These are phyloP conservation scores for Fusarium brevicatenulatum DNA, from an alignment of 2,329 filamentous ascomycete species.

Conservation along the genomic window DNA sequence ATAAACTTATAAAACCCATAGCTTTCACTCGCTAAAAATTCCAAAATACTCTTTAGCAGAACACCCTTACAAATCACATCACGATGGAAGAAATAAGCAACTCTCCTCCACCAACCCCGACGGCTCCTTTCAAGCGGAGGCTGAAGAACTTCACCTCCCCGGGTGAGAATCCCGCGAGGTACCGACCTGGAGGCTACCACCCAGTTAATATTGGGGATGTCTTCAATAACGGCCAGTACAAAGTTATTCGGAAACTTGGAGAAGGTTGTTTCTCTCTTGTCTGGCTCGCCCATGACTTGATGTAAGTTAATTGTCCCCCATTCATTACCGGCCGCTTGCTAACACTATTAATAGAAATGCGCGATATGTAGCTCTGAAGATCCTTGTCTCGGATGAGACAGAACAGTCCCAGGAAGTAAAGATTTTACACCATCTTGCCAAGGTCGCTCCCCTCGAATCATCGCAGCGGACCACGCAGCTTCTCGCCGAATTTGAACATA, in stretches of 20 bases:
- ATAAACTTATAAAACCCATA: no score
- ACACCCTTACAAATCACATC: no score
- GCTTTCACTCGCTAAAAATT: no score
- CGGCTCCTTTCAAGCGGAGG: no score
- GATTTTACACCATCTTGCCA: conserved; percentile 1
- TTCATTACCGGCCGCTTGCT: no score
- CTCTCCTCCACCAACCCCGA: no score
- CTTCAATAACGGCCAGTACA: conserved; percentile 54
- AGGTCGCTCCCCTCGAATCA: fast-evolving
- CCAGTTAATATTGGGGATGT: conserved; percentile 54
- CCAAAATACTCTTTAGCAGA: no score
- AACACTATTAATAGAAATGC: neutral
- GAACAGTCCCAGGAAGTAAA: conserved; percentile 23
- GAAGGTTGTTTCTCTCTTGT: conserved; percentile 57
- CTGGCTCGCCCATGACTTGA: conserved; percentile 53
- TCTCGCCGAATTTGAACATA: conserved; percentile 43
- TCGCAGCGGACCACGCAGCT: conserved; percentile 45
- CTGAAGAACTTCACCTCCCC: no score
- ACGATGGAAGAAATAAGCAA: no score
- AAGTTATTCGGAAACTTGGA: conserved; percentile 57
- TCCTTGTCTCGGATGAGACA: neutral
- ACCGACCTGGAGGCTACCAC: conserved; percentile 38
- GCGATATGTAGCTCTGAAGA: neutral
- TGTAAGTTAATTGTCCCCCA: no score
- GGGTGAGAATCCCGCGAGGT: no score